Evolutionary conservation across 345 rosid genomes (phyloP).

Genomic region (Citrus mangshanensis): DNA sequence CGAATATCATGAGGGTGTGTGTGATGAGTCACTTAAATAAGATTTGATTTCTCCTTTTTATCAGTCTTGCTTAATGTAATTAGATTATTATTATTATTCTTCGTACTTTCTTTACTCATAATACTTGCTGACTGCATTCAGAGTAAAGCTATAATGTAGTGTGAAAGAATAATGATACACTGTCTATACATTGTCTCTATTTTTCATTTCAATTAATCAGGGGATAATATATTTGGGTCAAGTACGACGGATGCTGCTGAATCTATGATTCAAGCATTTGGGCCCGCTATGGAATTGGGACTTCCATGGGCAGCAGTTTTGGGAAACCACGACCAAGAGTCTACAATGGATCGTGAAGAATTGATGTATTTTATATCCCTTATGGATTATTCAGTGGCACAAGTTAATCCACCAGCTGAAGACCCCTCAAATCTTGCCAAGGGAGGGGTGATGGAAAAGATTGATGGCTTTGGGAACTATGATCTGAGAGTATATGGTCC

Average conservation of each 20-base stretch:
- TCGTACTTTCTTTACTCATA: background rate
- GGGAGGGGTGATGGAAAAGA: slow-evolving; percentile 18
- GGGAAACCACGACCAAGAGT: slow-evolving; percentile 95
- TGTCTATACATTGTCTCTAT: background rate
- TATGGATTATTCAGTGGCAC: slow-evolving; percentile 83
- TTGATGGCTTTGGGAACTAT: slow-evolving; percentile 87
- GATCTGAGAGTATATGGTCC: slow-evolving; percentile 62
- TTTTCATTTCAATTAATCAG: slow-evolving; percentile 32
- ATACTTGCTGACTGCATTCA: background rate
- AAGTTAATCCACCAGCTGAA: slow-evolving; percentile 48
- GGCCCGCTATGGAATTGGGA: slow-evolving; percentile 63
- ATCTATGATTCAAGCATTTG: slow-evolving; percentile 64
- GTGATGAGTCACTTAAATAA: background rate
- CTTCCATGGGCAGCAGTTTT: slow-evolving; percentile 93
- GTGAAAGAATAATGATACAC: background rate
- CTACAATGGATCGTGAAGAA: slow-evolving; percentile 79
- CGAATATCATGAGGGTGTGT: too few species aligned
- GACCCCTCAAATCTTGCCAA: slow-evolving; percentile 20
- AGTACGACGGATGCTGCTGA: slow-evolving; percentile 92
- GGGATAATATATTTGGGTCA: slow-evolving; percentile 90
- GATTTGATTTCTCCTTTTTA: background rate
- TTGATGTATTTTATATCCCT: slow-evolving; percentile 79
- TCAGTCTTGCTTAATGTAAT: background rate
- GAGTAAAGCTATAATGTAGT: background rate
- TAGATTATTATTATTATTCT: background rate